phyloP scores from a whole-genome alignment of 768 basidiomycete genomes.

The Russula earlei region DNA sequence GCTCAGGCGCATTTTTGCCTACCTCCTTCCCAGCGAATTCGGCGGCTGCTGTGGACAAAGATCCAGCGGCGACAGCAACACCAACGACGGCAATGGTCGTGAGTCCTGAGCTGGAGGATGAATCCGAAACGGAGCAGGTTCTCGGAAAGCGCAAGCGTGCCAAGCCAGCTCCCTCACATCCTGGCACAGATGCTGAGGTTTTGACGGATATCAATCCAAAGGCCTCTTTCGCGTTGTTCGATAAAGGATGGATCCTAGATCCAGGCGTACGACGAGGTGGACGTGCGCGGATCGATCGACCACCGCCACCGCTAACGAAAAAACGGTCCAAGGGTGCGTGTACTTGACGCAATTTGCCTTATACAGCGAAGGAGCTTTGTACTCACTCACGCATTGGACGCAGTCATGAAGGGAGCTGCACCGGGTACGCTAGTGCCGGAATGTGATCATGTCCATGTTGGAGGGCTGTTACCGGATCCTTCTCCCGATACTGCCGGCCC shows the following conservation, averaged over 20 bases:
- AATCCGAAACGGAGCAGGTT: conserved; percentile 4
- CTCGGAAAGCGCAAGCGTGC: conserved; percentile 17
- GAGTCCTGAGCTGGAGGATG: neutral
- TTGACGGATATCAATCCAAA: conserved; percentile 65
- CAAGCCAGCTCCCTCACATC: conserved; percentile 20
- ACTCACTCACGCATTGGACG: neutral
- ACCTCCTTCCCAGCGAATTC: conserved; percentile 27
- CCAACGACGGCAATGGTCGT: neutral
- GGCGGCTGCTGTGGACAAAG: neutral
- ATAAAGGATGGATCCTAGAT: conserved; percentile 82
- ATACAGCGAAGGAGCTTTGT: conserved; percentile 3
- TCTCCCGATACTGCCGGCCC: neutral
- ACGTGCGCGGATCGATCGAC: conserved; percentile 37
- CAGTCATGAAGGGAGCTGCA: neutral
- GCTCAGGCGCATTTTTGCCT: conserved; percentile 34
- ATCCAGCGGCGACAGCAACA: neutral
- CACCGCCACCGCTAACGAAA: conserved; percentile 37
- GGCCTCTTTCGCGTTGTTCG: conserved; percentile 72
- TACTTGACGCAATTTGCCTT: conserved; percentile 32
- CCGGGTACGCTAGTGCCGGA: neutral
- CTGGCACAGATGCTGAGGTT: conserved; percentile 40
- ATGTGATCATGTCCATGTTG: too few relatives aligned
- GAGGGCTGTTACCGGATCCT: neutral
- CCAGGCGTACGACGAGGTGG: conserved; percentile 60
- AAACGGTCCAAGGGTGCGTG: conserved; percentile 36